Base-by-base conservation (phyloP, 371 early-diverging fungal genomes). In the Synchytrium microbalum region DNA sequence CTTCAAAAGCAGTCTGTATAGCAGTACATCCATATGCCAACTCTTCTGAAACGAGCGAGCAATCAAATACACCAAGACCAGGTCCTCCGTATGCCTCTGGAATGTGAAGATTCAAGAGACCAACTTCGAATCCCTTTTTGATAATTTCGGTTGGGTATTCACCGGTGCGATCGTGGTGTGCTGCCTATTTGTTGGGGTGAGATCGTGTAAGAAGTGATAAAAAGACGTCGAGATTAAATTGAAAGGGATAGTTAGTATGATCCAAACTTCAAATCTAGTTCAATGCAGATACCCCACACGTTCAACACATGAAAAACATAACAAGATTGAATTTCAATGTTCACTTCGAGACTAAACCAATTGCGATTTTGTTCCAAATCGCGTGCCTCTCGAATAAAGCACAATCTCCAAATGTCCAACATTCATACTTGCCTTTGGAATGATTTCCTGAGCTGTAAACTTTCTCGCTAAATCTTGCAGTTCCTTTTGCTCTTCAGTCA, bases 1-100 rank as follows among this genome's bases (percentile, higher is more conserved):
- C 97, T 72, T 96, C 96, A 58, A 93, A 92, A 52, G 97, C 97
- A 0, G 97, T 96, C 72, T 94, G 94, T 67, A 96, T 95, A 60
- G 96, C 97, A 19, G 92, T 83, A 76, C 97, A 96, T 13, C 97
- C 97, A 68, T 84, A 95, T n/a, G 95, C 91, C 51, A 96, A 70
- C 72, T 92, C 91, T 71, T 92, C 93, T 24, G 88, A 85, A 33
- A 92, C 85, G 58, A 92, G 70, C 14, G 89, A 84, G 67, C 88
- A 84, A 64, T 91, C 92, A 55, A 92, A 65, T 0, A 89, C 89
- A 62, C 91, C 89, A 13, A 92, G 76, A 28, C 89, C 92, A 56
- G 85, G 77, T 64, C 97, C 97, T 46, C 95, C 95, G 69, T 90
- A 95, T 60, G 80, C 84, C 25, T 82, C 65, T 31, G 94, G 93